Percentiles rank a stretch among this genome's conserved stretches.
Evolutionary conservation across 208 protist species (phyloP).

Genomic region (Crithidia fasciculata): DNA sequence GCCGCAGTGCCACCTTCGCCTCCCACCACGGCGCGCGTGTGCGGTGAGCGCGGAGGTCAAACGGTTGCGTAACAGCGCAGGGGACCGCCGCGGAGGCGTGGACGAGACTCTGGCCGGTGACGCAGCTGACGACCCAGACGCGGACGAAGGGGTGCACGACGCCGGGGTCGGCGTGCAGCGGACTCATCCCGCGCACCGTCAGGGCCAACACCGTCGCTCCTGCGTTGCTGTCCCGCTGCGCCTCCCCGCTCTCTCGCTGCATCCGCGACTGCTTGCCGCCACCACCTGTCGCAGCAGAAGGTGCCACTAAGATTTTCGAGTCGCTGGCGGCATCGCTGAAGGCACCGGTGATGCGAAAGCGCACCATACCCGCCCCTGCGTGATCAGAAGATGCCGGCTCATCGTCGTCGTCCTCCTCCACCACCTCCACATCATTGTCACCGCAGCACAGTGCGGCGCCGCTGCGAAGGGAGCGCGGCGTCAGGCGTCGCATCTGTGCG

Average conservation of each 20-base stretch:
- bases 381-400: background rate
- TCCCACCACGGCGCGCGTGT: conserved; percentile 80
- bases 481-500: background rate
- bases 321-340: conserved; percentile 23
- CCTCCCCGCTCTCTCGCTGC: no score
- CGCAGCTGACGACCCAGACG: conserved; percentile 75
- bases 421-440: background rate
- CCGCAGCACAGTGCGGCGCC: background rate
- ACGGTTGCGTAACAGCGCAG: conserved; percentile 76
- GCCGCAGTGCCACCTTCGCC: conserved; percentile 51
- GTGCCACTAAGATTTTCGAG: background rate
- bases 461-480: background rate
- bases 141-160: conserved; percentile 86
- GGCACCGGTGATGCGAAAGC: conserved; percentile 32
- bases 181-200: conserved; percentile 73
- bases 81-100: conserved; percentile 21
- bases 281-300: background rate
- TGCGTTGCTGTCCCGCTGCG: background rate
- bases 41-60: conserved; percentile 67
- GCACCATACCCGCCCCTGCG: conserved; percentile 2
- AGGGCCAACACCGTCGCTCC: conserved; percentile 36
- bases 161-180: conserved; percentile 63
- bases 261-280: background rate
- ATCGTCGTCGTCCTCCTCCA: background rate
- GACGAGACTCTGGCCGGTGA: conserved; percentile 60